These are phyloP conservation scores for Haematococcus sp. DNA, from an alignment of 139 green algal species.

Conservation along the genomic window DNA sequence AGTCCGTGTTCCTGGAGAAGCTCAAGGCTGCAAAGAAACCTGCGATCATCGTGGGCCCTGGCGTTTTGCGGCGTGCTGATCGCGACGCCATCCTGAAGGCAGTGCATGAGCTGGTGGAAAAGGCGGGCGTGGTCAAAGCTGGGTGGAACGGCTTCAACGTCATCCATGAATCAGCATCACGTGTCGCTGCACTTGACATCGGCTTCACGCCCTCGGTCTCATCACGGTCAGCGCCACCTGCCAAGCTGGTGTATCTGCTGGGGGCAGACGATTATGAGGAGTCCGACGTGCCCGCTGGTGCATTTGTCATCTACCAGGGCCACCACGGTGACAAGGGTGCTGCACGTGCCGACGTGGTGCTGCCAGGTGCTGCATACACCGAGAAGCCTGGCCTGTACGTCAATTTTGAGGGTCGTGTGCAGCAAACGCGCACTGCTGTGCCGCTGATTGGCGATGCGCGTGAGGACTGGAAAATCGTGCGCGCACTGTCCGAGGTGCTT, in stretches of 20 bases:
- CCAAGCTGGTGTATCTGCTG: conserved; percentile 94
- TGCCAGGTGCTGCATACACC: conserved; percentile 89
- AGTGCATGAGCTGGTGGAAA: conserved; percentile 63
- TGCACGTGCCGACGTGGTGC: conserved; percentile 84
- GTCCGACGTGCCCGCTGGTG: conserved; percentile 73
- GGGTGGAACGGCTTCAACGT: conserved; percentile 98
- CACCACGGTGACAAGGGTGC: conserved; percentile 94
- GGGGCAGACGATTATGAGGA: conserved; percentile 84
- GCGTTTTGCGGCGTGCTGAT: conserved; percentile 78
- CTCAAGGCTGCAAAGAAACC: conserved; percentile 80
- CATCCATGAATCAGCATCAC: conserved; percentile 86
- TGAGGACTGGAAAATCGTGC: conserved; percentile 88
- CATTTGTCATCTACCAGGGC: conserved; percentile 84
- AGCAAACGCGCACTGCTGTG: conserved; percentile 84
- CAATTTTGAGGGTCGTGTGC: conserved; percentile 92
- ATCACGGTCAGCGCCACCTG: conserved; percentile 12
- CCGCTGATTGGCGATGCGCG: conserved; percentile 68
- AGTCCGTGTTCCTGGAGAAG: conserved; percentile 51
- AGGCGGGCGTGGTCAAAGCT: conserved; percentile 73
- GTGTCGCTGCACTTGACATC: conserved; percentile 92
- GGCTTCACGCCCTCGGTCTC: conserved; percentile 67
- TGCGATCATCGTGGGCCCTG: conserved; percentile 86
- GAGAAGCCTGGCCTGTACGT: conserved; percentile 88
- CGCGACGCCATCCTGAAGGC: conserved; percentile 70
- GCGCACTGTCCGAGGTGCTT: conserved; percentile 57